Evolutionary conservation across 768 basidiomycete genomes (phyloP), one percentile per base, ranked within the genome.

Genomic region (Leucocoprinus leucothites): DNA sequence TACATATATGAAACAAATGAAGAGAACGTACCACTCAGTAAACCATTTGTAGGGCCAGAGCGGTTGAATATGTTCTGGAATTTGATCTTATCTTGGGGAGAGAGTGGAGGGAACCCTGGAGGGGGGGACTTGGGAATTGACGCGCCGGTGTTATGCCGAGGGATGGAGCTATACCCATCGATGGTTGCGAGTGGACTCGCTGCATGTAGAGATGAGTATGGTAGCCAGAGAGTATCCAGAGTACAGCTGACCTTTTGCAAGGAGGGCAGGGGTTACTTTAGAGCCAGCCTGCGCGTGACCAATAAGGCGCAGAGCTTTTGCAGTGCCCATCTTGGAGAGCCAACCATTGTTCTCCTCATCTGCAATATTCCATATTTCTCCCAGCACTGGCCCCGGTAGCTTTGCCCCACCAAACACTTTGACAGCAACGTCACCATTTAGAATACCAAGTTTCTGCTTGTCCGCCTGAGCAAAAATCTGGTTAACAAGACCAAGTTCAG

Each of bases 271-370:
- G 1, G 81, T 76, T 35, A 89, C 68, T 58, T 79, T 79, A 66
- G 89, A 88, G 60, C 86, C 94, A 62, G 86, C 86, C 76, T 98
- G 97, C 2, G 94, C 90, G 78, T 90, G 91, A 3, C 90, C 94
- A 58, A 99, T 93, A 48, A 98, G 78, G 55, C 97, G 80, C n/a
- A 96, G 77, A 24, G 91, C 94, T 57, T 89, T 77, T 16, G 92
- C 86, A 62, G 94, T 91, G 42, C 91, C 90, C 65, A 91, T 94
- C 60, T 82, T 85, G 9, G 93, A 87, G 51, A 99, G 81, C 74
- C 87, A 94, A 1, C 97, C 97, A 58, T 91, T 91, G 76, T 98
- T 95, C 28, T 94, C 87, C 53, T 89, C 86, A 75, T 99, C 97
- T 48, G 94, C 87, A 56, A 98, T 74, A 57, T 76, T 82, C 96